Conservation (phyloP, 768 basidiomycete genomes). For the Tulasnella sp. region DNA sequence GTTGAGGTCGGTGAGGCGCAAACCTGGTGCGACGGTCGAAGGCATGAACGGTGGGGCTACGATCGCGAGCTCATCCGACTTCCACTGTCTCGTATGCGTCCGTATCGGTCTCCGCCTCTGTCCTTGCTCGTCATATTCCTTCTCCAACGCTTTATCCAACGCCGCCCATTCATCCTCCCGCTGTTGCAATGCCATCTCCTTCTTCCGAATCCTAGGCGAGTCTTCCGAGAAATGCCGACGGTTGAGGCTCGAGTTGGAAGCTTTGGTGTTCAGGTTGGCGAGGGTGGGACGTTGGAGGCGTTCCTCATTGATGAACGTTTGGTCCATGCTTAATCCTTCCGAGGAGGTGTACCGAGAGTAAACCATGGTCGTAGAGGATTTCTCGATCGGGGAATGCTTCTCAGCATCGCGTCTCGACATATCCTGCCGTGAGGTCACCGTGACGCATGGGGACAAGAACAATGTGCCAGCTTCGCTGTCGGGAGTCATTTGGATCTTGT, state of each 20-base stretch:
- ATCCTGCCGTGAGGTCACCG: too few relatives aligned
- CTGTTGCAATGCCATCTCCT: neutral
- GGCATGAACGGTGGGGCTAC: neutral
- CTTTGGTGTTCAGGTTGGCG: neutral
- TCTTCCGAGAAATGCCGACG: neutral
- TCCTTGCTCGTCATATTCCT: slow-evolving; percentile 2
- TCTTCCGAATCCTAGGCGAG: too few relatives aligned
- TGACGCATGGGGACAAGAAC: too few relatives aligned
- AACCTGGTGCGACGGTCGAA: neutral
- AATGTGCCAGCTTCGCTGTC: neutral
- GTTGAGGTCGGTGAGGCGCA: neutral
- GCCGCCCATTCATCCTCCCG: neutral
- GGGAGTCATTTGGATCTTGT: neutral
- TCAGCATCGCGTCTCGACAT: too few relatives aligned
- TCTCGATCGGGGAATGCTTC: too few relatives aligned
- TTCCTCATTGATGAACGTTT: neutral
- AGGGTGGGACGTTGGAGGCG: neutral
- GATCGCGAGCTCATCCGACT: neutral
- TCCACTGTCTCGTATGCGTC: slow-evolving; percentile 5
- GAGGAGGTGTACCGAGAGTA: neutral
- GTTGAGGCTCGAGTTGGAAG: neutral
- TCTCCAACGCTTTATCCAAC: neutral
- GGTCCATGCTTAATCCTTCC: neutral
- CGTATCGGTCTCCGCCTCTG: neutral
- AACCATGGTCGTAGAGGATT: neutral